Percentiles rank a stretch among this genome's conserved stretches.
Conservation (phyloP, 306 rosid species). For the Pterocarpus macrocarpus region DNA sequence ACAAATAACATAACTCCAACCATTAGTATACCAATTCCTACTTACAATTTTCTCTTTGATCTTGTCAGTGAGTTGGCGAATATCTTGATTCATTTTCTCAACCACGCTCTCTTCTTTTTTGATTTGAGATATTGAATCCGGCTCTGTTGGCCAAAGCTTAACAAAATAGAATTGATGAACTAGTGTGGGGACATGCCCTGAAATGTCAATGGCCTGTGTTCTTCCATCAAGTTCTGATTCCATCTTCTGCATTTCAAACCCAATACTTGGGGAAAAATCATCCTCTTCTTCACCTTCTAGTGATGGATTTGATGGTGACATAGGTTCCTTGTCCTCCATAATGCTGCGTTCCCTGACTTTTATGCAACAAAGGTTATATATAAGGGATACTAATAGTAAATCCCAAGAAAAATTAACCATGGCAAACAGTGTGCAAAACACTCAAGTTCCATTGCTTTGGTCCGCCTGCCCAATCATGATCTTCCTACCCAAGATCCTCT, state of each 20-base stretch:
- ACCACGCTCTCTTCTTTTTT: conserved; percentile 10
- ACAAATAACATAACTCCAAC: no score
- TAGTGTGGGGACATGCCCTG: conserved; percentile 4
- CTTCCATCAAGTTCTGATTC: conserved; percentile 18
- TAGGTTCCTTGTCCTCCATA: conserved; percentile 33
- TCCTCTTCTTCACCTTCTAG: neutral
- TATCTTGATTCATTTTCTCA: conserved; percentile 23
- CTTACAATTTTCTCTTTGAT: conserved; percentile 37
- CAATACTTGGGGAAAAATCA: neutral
- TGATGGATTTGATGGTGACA: neutral
- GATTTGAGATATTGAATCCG: conserved; percentile 30
- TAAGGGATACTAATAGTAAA: neutral
- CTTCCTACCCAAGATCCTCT: no score
- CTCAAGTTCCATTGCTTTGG: no score
- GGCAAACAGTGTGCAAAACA: neutral
- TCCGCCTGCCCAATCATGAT: no score
- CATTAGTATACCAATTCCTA: neutral
- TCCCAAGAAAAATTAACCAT: neutral
- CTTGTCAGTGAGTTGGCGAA: conserved; percentile 10
- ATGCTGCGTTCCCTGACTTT: neutral
- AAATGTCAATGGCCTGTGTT: conserved; percentile 8
- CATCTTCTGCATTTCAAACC: neutral
- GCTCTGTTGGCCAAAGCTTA: conserved; percentile 44
- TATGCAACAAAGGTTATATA: neutral
- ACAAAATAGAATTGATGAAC: conserved; percentile 43